Evolutionary conservation across 768 basidiomycete genomes (phyloP).

Genomic region (Russula dissimulans): DNA sequence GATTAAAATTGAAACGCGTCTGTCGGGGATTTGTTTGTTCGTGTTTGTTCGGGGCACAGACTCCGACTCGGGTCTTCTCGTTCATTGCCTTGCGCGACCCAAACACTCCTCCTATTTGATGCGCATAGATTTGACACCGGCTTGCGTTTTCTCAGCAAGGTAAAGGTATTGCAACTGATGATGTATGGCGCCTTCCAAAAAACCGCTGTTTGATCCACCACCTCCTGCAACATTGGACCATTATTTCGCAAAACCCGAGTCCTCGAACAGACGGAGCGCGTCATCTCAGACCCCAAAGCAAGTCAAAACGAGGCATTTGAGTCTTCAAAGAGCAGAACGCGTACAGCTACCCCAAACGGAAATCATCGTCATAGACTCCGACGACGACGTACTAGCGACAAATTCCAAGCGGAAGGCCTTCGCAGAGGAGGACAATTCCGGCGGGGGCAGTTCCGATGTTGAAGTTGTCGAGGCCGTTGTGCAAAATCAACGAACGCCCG

Average conservation of each 20-base stretch:
- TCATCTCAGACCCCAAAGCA: not conserved
- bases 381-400: conserved; percentile 21
- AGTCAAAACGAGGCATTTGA: not conserved
- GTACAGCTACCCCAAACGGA: conserved; percentile 11
- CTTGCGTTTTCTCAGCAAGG: not conserved
- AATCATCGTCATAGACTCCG: conserved; percentile 28
- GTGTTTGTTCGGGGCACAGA: too few species aligned
- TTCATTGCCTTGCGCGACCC: too few species aligned
- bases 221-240: conserved; percentile 10
- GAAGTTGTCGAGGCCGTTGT: conserved; percentile 13
- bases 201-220: conserved; percentile 6
- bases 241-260: conserved; percentile 12
- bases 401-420: conserved; percentile 9
- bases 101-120: not conserved
- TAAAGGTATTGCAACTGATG: not conserved
- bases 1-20: too few species aligned
- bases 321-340: not conserved
- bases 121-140: not conserved
- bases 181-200: conserved; percentile 11
- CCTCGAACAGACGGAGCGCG: not conserved
- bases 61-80: not conserved
- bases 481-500: not conserved
- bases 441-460: conserved; percentile 16
- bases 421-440: not conserved
- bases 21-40: too few species aligned